phyloP scores from a whole-genome alignment of 768 basidiomycete genomes.

The Suillus ampliporus region DNA sequence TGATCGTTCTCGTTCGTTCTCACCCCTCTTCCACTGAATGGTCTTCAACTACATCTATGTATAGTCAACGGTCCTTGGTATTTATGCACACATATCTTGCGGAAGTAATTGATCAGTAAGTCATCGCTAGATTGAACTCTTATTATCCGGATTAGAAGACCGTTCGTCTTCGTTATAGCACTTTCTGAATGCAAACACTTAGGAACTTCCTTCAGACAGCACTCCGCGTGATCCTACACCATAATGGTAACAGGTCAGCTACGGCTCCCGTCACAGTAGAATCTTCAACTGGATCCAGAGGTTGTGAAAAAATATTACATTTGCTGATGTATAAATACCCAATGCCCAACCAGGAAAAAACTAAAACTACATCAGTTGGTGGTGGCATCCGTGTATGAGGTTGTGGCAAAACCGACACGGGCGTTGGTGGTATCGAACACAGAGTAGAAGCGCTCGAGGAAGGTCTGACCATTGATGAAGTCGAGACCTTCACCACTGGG shows the following conservation, averaged over 20 bases:
- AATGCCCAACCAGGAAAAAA: slow-evolving; percentile 9
- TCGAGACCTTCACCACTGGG: slow-evolving; percentile 53
- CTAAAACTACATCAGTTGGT: slow-evolving; percentile 32
- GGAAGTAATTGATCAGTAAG: neutral
- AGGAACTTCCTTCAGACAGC: neutral
- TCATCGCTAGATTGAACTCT: neutral
- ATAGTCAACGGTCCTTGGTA: neutral
- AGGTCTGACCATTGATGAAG: slow-evolving; percentile 60
- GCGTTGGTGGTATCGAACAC: slow-evolving; percentile 66
- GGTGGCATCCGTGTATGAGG: slow-evolving; percentile 35
- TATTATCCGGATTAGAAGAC: neutral
- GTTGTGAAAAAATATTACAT: slow-evolving; percentile 5
- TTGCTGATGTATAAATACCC: neutral
- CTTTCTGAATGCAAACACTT: neutral
- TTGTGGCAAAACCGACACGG: slow-evolving; percentile 40
- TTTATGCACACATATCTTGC: neutral
- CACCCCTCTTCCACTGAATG: neutral
- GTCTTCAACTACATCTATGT: too few relatives aligned
- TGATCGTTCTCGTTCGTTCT: neutral
- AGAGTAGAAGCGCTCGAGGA: slow-evolving; percentile 69
- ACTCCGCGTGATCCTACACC: too few relatives aligned
- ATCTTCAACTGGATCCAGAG: neutral
- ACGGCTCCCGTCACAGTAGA: neutral
- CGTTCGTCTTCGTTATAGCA: neutral
- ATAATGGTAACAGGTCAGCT: too few relatives aligned